These are phyloP conservation scores for Geopyxis carbonaria DNA, from an alignment of 495 filamentous ascomycete genomes.

Conservation along the genomic window DNA sequence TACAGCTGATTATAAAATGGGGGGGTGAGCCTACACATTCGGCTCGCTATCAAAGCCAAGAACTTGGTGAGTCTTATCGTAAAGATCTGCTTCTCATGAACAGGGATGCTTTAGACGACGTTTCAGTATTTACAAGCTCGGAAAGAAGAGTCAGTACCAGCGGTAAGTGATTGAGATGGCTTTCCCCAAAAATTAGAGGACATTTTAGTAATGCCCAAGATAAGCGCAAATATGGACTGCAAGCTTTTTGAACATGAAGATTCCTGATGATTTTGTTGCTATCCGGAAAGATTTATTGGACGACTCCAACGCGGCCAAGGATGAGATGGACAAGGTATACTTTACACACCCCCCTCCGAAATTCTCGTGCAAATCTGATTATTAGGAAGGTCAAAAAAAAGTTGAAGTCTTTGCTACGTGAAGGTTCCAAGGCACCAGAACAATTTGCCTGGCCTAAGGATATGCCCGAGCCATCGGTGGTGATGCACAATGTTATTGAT, in stretches of 20 bases:
- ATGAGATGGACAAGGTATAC: constrained; percentile 78
- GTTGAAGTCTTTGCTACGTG: constrained; percentile 73
- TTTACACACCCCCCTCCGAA: background rate
- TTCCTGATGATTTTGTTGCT: constrained; percentile 65
- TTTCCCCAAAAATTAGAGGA: constrained; percentile 5
- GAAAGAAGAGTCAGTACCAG: constrained; percentile 87
- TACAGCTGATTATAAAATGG: constrained; percentile 98
- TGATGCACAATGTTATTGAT: constrained; percentile 78
- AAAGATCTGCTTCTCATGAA: constrained; percentile 92
- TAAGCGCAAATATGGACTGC: constrained; percentile 89
- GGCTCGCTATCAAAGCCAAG: constrained; percentile 85
- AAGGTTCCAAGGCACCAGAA: constrained; percentile 71
- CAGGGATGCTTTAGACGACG: constrained; percentile 71
- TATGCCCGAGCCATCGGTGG: constrained; percentile 79
- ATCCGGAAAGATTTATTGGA: constrained; percentile 89
- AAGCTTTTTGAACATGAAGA: constrained; percentile 71
- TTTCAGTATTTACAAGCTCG: constrained; percentile 83
- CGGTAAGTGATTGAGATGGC: constrained; percentile 32
- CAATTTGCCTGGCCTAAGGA: constrained; percentile 95
- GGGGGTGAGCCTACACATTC: constrained; percentile 96
- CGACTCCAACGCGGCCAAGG: constrained; percentile 97
- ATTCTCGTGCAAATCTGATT: constrained; percentile 5
- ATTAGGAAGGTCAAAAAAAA: constrained; percentile 68
- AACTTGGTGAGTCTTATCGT: constrained; percentile 84
- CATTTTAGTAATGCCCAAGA: constrained; percentile 7